Evolutionary conservation across 495 filamentous ascomycete genomes (phyloP).

Genomic region (Sporormia fimetaria): DNA sequence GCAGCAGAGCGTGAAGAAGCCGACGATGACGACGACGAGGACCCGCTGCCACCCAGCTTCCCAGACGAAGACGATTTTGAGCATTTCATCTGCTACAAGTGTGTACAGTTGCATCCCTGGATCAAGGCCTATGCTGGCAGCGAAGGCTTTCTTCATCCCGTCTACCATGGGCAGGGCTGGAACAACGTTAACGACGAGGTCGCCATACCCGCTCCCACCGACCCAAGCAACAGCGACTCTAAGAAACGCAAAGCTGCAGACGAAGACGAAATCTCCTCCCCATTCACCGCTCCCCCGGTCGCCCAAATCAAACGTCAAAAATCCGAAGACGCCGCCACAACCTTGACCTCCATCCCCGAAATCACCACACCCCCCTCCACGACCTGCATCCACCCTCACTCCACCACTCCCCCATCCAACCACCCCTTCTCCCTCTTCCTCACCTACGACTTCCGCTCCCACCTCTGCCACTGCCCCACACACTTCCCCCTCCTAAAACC

Average conservation of each 20-base stretch:
- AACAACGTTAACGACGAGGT: slow-evolving; percentile 10
- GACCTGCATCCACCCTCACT: slow-evolving; percentile 35
- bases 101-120: slow-evolving; percentile 80
- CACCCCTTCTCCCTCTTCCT: slow-evolving; percentile 70
- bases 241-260: slow-evolving; percentile 69
- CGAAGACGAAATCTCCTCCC: slow-evolving; percentile 35
- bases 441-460: slow-evolving; percentile 58
- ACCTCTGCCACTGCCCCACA: slow-evolving; percentile 62
- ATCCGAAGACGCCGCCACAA: slow-evolving; percentile 16
- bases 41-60: slow-evolving; percentile 67
- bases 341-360: slow-evolving; percentile 12
- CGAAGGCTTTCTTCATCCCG: slow-evolving; percentile 65
- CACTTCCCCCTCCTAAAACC: slow-evolving; percentile 63
- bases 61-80: slow-evolving; percentile 82
- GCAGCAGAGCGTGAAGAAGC: slow-evolving; percentile 12
- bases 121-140: slow-evolving; percentile 82
- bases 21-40: slow-evolving; percentile 35
- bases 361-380: slow-evolving; percentile 10
- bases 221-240: slow-evolving; percentile 5
- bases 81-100: slow-evolving; percentile 86
- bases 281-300: neutral
- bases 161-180: slow-evolving; percentile 34
- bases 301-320: slow-evolving; percentile 28
- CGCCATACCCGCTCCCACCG: slow-evolving; percentile 18
- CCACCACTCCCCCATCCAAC: slow-evolving; percentile 39